Percentiles rank a stretch among this genome's conserved stretches.
phyloP scores from a whole-genome alignment of 176 grass and related monocot species.

The Panicum miliaceum region DNA sequence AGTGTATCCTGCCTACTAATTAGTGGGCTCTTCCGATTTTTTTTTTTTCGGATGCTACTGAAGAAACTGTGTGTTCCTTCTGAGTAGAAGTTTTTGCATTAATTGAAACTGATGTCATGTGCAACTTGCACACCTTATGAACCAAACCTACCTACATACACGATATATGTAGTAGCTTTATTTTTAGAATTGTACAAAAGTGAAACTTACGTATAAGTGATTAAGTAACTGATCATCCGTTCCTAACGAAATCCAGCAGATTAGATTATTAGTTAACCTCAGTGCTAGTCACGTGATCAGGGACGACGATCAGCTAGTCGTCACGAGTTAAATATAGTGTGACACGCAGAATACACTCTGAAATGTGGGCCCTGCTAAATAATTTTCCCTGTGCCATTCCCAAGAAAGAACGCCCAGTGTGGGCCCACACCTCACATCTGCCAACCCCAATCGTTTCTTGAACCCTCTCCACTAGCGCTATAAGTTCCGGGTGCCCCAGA shows the following conservation, averaged over 20 bases:
- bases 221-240: background rate
- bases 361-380: constrained; percentile 38
- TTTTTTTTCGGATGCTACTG: background rate
- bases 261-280: background rate
- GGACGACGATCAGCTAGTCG: background rate
- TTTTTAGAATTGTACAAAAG: background rate
- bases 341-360: background rate
- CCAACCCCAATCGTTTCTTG: background rate
- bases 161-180: no score
- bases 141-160: background rate
- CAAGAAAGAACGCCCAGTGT: background rate
- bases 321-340: background rate
- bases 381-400: constrained; percentile 36
- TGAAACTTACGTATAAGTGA: background rate
- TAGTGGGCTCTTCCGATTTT: background rate
- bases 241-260: background rate
- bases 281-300: constrained; percentile 1
- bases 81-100: background rate
- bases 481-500: constrained; percentile 33
- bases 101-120: background rate
- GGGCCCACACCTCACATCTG: background rate
- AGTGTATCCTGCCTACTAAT: background rate
- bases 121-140: background rate
- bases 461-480: constrained; percentile 14
- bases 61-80: background rate